Percentiles rank a stretch among this genome's conserved stretches.
These are phyloP conservation scores for Diaporthe humulicola DNA, from an alignment of 2,329 filamentous ascomycete genomes.

Conservation along the genomic window DNA sequence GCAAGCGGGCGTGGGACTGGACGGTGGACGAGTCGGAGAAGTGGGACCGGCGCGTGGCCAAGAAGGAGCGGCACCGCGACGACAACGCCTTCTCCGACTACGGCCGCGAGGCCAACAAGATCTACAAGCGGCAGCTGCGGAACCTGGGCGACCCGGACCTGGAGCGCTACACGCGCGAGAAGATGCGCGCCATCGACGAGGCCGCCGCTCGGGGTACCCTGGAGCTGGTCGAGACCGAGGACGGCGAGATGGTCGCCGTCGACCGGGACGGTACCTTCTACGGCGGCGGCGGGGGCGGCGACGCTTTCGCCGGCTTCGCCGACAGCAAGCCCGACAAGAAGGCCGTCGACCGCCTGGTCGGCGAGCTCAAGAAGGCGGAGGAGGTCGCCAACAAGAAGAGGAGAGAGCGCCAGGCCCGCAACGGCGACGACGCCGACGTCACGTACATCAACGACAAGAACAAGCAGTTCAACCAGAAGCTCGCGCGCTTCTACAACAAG, in stretches of 20 bases:
- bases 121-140: conserved; percentile 91
- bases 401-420: conserved; percentile 80
- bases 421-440: conserved; percentile 89
- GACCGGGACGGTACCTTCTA: conserved; percentile 94
- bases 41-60: conserved; percentile 92
- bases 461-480: conserved; percentile 98
- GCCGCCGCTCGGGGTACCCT: conserved; percentile 87
- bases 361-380: conserved; percentile 89
- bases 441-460: conserved; percentile 99
- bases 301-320: conserved; percentile 83
- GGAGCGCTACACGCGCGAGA: conserved; percentile 88
- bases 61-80: conserved; percentile 85
- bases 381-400: conserved; percentile 88
- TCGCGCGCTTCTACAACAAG: conserved; percentile 97
- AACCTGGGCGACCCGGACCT: conserved; percentile 81
- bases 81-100: conserved; percentile 94
- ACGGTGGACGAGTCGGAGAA: conserved; percentile 93
- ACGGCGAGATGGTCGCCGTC: conserved; percentile 93
- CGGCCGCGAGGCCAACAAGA: conserved; percentile 86
- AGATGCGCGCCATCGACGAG: conserved; percentile 85
- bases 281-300: conserved; percentile 86
- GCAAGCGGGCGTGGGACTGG: conserved; percentile 99
- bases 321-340: conserved; percentile 90
- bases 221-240: conserved; percentile 95
- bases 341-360: conserved; percentile 88